These are phyloP conservation scores for Torulaspora maleeae DNA, from an alignment of 805 yeast species.

Conservation along the genomic window DNA sequence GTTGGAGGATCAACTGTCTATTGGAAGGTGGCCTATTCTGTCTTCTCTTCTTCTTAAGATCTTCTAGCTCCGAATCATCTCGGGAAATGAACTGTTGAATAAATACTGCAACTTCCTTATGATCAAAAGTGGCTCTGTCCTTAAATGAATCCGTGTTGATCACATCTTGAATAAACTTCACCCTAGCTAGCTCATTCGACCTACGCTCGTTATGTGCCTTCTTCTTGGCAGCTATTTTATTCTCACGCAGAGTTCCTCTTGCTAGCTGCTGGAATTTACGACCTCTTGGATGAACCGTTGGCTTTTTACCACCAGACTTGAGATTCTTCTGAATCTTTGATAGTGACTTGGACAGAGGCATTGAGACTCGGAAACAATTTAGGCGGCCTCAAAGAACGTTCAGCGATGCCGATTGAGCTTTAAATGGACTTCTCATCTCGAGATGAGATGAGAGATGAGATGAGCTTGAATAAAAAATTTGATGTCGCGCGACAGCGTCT, in stretches of 20 bases:
- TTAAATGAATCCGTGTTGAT: conserved; percentile 40
- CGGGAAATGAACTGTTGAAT: conserved; percentile 60
- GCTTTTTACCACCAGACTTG: conserved; percentile 26
- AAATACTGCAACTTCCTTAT: conserved; percentile 57
- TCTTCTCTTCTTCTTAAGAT: conserved; percentile 58
- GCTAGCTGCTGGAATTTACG: conserved; percentile 80
- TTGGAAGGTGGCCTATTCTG: conserved; percentile 82
- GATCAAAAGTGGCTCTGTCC: conserved; percentile 41
- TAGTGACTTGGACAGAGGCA: conserved; percentile 36
- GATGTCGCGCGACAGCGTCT: conserved; percentile 2
- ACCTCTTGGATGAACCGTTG: conserved; percentile 71
- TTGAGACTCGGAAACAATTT: conserved; percentile 3
- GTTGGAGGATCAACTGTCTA: conserved; percentile 63
- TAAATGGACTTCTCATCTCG: neutral
- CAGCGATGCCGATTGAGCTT: neutral
- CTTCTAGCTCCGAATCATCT: conserved; percentile 70
- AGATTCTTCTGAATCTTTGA: conserved; percentile 32
- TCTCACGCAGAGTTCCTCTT: conserved; percentile 82
- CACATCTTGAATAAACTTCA: conserved; percentile 57
- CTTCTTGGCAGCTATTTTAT: conserved; percentile 59
- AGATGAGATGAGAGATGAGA: conserved; percentile 11
- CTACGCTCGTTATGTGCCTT: conserved; percentile 53
- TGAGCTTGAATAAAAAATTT: conserved; percentile 2
- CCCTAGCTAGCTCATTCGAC: conserved; percentile 54
- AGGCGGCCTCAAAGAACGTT: neutral